These are phyloP conservation scores for Ustilago sp. DNA, from an alignment of 1,284 basidiomycete species.

Conservation along the genomic window DNA sequence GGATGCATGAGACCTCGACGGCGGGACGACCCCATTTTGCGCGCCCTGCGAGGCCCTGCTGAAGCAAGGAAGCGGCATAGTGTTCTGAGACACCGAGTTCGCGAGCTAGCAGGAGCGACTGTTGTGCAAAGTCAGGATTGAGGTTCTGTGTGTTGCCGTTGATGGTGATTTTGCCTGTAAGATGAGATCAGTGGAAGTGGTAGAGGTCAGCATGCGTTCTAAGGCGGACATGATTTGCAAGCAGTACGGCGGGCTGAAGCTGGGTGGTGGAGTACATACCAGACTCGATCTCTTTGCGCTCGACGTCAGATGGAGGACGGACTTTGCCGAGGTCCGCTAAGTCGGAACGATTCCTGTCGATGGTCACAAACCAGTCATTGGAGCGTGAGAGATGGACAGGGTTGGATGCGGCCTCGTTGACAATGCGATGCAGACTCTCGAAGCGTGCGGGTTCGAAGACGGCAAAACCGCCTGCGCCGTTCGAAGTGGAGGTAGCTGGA, in stretches of 20 bases:
- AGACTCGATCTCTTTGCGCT: conserved; percentile 64
- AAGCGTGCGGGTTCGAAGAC: conserved; percentile 63
- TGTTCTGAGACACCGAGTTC: conserved; percentile 63
- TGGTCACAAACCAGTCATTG: conserved; percentile 65
- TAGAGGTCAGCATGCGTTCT: neutral
- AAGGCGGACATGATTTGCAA: neutral
- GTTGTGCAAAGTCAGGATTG: conserved; percentile 66
- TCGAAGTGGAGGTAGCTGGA: conserved; percentile 30
- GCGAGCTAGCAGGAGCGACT: conserved; percentile 60
- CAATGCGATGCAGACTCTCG: conserved; percentile 59
- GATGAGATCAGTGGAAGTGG: neutral
- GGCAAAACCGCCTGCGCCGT: conserved; percentile 28
- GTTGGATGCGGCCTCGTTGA: conserved; percentile 53
- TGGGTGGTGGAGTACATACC: conserved; percentile 40
- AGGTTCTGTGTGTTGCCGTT: conserved; percentile 57
- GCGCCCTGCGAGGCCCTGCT: conserved; percentile 60
- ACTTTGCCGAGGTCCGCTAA: conserved; percentile 62
- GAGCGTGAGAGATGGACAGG: conserved; percentile 51
- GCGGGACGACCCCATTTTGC: conserved; percentile 63
- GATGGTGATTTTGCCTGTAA: conserved; percentile 62
- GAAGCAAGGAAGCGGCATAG: conserved; percentile 67
- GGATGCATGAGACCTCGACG: conserved; percentile 63
- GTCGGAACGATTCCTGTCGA: conserved; percentile 60
- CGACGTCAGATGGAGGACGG: conserved; percentile 52
- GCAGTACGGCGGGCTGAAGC: no score